These are phyloP conservation scores for Guadua angustifolia DNA, from an alignment of 176 grass and related monocot species.

Conservation along the genomic window DNA sequence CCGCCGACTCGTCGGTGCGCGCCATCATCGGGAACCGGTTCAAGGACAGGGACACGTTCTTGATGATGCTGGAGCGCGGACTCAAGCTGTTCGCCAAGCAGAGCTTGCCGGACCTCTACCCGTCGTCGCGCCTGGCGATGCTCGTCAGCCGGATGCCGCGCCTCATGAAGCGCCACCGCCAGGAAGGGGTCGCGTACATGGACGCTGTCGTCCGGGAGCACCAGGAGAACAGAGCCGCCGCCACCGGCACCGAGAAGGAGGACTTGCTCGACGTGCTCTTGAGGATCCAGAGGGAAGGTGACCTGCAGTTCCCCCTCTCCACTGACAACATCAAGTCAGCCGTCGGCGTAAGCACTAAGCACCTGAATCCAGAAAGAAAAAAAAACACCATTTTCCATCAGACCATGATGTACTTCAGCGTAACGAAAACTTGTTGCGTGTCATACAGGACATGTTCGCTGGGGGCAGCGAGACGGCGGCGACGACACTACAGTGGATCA, in stretches of 20 bases:
- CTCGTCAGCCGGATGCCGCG: conserved; percentile 8
- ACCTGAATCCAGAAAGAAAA: too few relatives aligned
- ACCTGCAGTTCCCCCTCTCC: conserved; percentile 1
- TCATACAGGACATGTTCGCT: too few relatives aligned
- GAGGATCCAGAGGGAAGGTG: conserved; percentile 32
- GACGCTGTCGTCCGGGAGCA: conserved; percentile 6
- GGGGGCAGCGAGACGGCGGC: too few relatives aligned
- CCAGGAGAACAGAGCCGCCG: not conserved
- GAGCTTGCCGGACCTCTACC: conserved; percentile 36
- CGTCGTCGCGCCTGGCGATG: conserved; percentile 35
- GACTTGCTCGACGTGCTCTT: conserved; percentile 50
- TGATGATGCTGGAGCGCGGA: not conserved
- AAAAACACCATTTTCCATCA: too few relatives aligned
- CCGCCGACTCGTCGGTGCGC: conserved; percentile 2
- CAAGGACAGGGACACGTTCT: not conserved
- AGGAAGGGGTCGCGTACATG: not conserved
- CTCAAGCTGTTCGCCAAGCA: not conserved
- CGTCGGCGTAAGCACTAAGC: not conserved
- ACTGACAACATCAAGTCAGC: conserved; percentile 43
- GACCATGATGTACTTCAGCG: too few relatives aligned
- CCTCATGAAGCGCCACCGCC: not conserved
- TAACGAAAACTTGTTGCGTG: too few relatives aligned
- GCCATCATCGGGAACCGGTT: conserved; percentile 1
- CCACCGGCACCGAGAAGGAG: not conserved
- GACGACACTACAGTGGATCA: too few relatives aligned